Percentiles rank a stretch among this genome's conserved stretches.
phyloP scores from a whole-genome alignment of 2,329 filamentous ascomycete genomes.

The Fusarium hostae region DNA sequence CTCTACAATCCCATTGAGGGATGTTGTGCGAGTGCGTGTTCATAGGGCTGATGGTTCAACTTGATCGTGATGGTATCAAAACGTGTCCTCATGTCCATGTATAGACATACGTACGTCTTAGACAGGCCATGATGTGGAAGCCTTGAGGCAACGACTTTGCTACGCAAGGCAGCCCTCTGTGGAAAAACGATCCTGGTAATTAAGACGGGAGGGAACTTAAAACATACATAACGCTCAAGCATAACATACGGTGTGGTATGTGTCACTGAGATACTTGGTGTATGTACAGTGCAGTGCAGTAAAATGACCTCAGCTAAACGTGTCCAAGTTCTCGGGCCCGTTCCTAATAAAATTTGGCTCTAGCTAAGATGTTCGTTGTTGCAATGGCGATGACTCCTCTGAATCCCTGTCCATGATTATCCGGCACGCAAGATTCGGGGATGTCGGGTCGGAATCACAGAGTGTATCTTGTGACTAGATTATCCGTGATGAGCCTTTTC shows the following conservation, averaged over 20 bases:
- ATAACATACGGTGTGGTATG: conserved; percentile 12
- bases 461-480: conserved; percentile 14
- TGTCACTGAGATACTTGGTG: not conserved
- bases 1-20: conserved; percentile 1
- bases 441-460: conserved; percentile 1
- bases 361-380: not conserved
- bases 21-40: not conserved
- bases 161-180: conserved; percentile 28
- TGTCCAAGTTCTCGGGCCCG: conserved; percentile 1
- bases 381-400: conserved; percentile 22
- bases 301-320: not conserved
- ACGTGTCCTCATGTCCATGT: conserved; percentile 11
- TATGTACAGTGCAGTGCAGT: not conserved
- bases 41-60: conserved; percentile 23
- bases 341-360: conserved; percentile 1
- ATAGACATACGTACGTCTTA: conserved; percentile 5
- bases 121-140: conserved; percentile 24
- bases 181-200: conserved; percentile 4
- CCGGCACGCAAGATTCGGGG: conserved; percentile 37
- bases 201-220: not conserved
- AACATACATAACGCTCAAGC: conserved; percentile 27
- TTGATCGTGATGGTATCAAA: not conserved
- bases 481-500: conserved; percentile 7
- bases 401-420: conserved; percentile 20
- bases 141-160: conserved; percentile 29